Base-by-base conservation (phyloP, 2,329 filamentous ascomycete species). In the Aspergillus arachidicola region DNA sequence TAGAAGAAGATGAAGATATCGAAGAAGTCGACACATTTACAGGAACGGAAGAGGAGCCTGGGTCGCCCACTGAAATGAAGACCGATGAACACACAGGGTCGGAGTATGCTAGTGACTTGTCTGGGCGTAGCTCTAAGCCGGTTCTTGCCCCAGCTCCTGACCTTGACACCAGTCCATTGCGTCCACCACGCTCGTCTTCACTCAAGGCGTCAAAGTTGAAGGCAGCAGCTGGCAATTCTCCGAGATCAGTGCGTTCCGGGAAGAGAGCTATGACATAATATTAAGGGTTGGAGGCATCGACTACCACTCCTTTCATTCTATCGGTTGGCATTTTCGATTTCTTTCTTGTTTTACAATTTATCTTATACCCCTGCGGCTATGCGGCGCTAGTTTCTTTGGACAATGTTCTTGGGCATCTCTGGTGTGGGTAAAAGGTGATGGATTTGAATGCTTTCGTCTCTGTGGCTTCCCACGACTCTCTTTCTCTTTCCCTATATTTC, bases 11-110 rank as follows among this genome's bases (percentile, higher is more conserved):
- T 36, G 77, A 79, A 65, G 73, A 79, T 26, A 74, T 78, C 9
- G 78, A 80, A 62, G 78, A 80, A 66, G 78, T 80, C 7, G 78
- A 80, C 54, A 72, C 74, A 19, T 80, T 80, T 60, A 76, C 75
- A 41, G 71, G 71, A 14, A 68, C 68, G 3, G 75, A 76, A 41
- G 76, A 75, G 38, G 71, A 71, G 19, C 64, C 68, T 23, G 65
- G 67, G 16, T 69, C 71, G 7, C 72, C 72, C 30, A 64, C 62
- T 48, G 71, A 72, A 10, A 58, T 65, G 23, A 65, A 59, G 19
- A 50, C 63, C 4, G 65, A 65, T 12, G 64, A 68, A 28, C 51
- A 57, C 16, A 57, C 60, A 10, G 54, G 32, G 30, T n/a, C 53
- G n/a, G 65, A 59, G 23, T 54, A 65, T 57, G 32, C 57, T 11